Percentiles rank a stretch among this genome's conserved stretches.
Conservation (phyloP, 2,329 filamentous ascomycete genomes). For the Ilyonectria sp. region DNA sequence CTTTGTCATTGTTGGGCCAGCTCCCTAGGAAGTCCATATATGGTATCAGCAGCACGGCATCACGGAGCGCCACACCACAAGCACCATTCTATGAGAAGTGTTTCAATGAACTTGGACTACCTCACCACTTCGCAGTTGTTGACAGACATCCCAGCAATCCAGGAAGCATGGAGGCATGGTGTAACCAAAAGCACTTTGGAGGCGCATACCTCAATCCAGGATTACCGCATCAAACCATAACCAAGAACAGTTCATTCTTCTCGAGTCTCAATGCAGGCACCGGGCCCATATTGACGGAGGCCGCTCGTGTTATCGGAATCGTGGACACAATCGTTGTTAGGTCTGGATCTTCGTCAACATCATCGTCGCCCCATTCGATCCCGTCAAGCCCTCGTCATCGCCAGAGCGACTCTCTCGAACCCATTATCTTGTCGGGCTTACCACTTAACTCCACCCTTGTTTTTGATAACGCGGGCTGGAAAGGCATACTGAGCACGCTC, state of each 20-base stretch:
- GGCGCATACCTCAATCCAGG: constrained; percentile 87
- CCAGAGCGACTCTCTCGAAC: constrained; percentile 44
- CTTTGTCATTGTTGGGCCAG: constrained; percentile 83
- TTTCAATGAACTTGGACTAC: constrained; percentile 87
- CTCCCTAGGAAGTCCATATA: constrained; percentile 86
- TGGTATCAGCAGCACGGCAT: constrained; percentile 80
- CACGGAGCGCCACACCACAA: constrained; percentile 76
- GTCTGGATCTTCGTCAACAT: constrained; percentile 57
- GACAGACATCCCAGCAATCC: constrained; percentile 78
- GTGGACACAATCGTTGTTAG: constrained; percentile 85
- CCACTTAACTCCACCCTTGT: constrained; percentile 71
- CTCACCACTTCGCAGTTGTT: constrained; percentile 83
- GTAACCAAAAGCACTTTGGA: constrained; percentile 82
- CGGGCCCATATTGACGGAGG: constrained; percentile 77
- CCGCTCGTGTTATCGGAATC: constrained; percentile 83
- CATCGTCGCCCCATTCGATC: constrained; percentile 63
- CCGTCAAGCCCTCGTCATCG: constrained; percentile 64
- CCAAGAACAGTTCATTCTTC: constrained; percentile 70
- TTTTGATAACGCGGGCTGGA: constrained; percentile 89
- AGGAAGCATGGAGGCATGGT: constrained; percentile 78
- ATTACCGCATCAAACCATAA: constrained; percentile 72
- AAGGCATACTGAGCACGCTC: constrained; percentile 85
- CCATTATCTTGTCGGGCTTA: constrained; percentile 53
- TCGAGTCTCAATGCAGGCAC: constrained; percentile 64
- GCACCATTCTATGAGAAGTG: constrained; percentile 90